phyloP scores from a whole-genome alignment of 2,329 filamentous ascomycete genomes.

The Uncinocarpus reesii region DNA sequence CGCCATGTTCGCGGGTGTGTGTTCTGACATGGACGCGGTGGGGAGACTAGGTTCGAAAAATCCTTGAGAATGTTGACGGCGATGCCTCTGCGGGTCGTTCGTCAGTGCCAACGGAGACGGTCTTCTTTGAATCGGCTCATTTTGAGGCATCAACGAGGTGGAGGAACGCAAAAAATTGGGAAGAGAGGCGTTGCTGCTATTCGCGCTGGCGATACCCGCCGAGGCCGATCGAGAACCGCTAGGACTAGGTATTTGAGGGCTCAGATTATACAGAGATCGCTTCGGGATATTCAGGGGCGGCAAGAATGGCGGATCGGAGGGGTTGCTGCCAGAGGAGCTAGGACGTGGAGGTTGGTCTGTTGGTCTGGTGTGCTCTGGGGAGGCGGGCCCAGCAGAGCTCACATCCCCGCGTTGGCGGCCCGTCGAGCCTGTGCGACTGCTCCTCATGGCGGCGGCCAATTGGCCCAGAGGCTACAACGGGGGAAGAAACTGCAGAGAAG shows the following conservation, averaged over 20 bases:
- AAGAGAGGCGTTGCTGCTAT: slow-evolving; percentile 29
- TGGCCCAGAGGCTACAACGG: neutral
- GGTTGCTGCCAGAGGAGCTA: slow-evolving; percentile 39
- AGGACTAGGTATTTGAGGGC: slow-evolving; percentile 21
- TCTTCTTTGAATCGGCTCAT: slow-evolving; percentile 28
- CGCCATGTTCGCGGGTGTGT: slow-evolving; percentile 29
- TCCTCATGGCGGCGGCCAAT: slow-evolving; percentile 6
- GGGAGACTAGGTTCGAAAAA: slow-evolving; percentile 58
- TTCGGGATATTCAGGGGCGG: slow-evolving; percentile 35
- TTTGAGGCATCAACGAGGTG: slow-evolving; percentile 31
- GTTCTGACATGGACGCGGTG: slow-evolving; percentile 39
- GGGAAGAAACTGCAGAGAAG: neutral
- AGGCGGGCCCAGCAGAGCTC: slow-evolving; percentile 18
- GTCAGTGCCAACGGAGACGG: slow-evolving; percentile 29
- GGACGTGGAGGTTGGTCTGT: slow-evolving; percentile 28
- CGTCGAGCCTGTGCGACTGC: slow-evolving; percentile 2
- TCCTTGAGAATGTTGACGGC: slow-evolving; percentile 51
- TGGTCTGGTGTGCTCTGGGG: slow-evolving; percentile 12
- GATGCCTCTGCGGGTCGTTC: slow-evolving; percentile 31
- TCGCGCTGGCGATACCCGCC: slow-evolving; percentile 20
- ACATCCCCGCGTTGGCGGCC: slow-evolving; percentile 18
- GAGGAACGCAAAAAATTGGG: slow-evolving; percentile 28
- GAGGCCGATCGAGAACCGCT: slow-evolving; percentile 25
- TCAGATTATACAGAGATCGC: slow-evolving; percentile 29
- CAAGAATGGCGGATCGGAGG: slow-evolving; percentile 37